Base-by-base conservation (phyloP, 495 filamentous ascomycete species). In the Aspergillus affinis region DNA sequence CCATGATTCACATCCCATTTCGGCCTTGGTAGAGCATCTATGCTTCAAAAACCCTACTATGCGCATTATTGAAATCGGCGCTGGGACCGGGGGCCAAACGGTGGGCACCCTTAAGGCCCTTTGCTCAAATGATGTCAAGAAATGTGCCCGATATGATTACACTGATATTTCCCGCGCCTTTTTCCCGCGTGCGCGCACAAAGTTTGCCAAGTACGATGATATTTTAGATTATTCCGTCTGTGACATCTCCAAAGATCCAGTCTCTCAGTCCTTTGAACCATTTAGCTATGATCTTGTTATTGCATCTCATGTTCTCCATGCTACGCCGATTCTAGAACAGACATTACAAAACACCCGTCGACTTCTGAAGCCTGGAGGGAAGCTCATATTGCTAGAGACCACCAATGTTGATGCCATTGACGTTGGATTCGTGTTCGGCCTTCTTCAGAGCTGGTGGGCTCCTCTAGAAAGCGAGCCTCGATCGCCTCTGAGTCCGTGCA, bases 91-190 rank as follows among this genome's bases (percentile, higher is more conserved):
- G 20, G 49, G 15, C 19, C 49, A 51, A 27, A 26, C 20, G 15
- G 5, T 27, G 18, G 49, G 49, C 20, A 26, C n/a, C 9, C 49
- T 51, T 2, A 27, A 51, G 23, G 17, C 49, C 15, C 19, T 51
- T 15, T 27, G 20, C 49, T 51, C 49, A 20, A 13, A 51, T 10
- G 49, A 20, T 9, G 49, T 26, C 15, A 23, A 2, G 19, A 27
- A 51, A 26, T 51, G 20, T 51, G 49, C 21, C 4, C 49, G 23
- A 4, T 51, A 51, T 51, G 49, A 51, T 27, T 51, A 51, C 20
- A 51, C 49, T 26, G 49, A 51, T 51, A 27, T 51, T 20, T 51
- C 49, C 10, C 49, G 18, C 17, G 49, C 3, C 10, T 51, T 27
- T 20, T 29, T 51, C 27, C 49, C 49, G 6, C 49, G 20, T 17